phyloP scores from a whole-genome alignment of 2,329 filamentous ascomycete species.

The Fusarium pilosicola region DNA sequence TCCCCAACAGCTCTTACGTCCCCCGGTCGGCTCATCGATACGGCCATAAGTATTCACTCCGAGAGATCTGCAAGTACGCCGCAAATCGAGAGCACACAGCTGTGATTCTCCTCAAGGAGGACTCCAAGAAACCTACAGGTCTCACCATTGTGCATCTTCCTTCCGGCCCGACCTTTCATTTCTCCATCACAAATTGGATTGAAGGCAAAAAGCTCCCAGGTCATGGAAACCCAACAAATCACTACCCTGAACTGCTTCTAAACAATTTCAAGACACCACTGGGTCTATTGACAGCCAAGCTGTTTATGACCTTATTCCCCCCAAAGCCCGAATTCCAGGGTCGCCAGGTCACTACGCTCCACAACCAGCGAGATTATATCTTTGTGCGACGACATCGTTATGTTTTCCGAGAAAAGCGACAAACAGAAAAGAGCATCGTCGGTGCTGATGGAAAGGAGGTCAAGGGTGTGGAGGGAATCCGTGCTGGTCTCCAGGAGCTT shows the following conservation, averaged over 20 bases:
- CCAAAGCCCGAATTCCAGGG: conserved; percentile 84
- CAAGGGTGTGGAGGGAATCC: conserved; percentile 84
- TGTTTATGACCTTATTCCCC: conserved; percentile 74
- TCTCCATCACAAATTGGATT: conserved; percentile 89
- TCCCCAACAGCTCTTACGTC: conserved; percentile 90
- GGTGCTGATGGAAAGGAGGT: conserved; percentile 84
- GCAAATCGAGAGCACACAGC: conserved; percentile 84
- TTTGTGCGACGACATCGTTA: conserved; percentile 93
- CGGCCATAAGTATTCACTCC: conserved; percentile 88
- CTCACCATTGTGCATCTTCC: conserved; percentile 88
- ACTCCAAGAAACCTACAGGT: conserved; percentile 84
- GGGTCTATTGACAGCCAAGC: conserved; percentile 84
- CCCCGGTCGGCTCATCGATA: conserved; percentile 85
- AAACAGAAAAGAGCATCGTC: conserved; percentile 86
- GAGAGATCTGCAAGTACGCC: conserved; percentile 90
- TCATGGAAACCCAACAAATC: conserved; percentile 87
- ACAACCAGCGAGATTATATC: conserved; percentile 96
- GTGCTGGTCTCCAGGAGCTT: conserved; percentile 88
- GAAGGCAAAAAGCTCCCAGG: conserved; percentile 88
- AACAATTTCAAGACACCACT: conserved; percentile 96
- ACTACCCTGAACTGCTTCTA: conserved; percentile 88
- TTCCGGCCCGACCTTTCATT: conserved; percentile 89
- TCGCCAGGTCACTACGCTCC: conserved; percentile 88
- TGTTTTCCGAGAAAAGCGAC: conserved; percentile 87
- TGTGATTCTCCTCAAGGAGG: conserved; percentile 86